Percentiles rank a stretch among this genome's conserved stretches.
Evolutionary conservation across 352 stramenopile genomes (phyloP).

Genomic region (Phytopythium montanum): DNA sequence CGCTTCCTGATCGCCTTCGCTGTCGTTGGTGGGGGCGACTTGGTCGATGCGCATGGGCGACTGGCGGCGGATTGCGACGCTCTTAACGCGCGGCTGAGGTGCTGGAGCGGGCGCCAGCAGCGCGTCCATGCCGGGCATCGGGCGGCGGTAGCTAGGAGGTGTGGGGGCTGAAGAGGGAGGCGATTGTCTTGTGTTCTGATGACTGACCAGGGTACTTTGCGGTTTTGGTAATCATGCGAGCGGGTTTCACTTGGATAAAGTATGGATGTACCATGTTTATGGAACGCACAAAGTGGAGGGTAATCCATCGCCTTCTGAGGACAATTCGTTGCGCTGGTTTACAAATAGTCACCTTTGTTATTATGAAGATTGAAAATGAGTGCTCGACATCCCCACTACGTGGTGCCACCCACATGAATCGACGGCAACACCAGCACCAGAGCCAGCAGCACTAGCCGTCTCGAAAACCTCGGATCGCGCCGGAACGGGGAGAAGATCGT

Average conservation of each 20-base stretch:
- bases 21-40: conserved; percentile 7
- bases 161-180: too few species aligned
- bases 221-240: background rate
- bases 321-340: too few species aligned
- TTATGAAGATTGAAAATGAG: too few species aligned
- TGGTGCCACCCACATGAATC: too few species aligned
- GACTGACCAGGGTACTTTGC: background rate
- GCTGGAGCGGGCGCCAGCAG: background rate
- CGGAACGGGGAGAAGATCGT: too few species aligned
- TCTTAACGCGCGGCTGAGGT: background rate
- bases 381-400: too few species aligned
- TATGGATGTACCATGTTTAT: background rate
- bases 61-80: background rate
- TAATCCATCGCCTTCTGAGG: background rate
- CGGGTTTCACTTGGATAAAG: background rate
- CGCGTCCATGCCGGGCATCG: conserved; percentile 2
- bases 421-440: too few species aligned
- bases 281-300: background rate
- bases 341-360: too few species aligned
- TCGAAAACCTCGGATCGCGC: too few species aligned
- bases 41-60: background rate
- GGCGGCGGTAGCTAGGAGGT: too few species aligned
- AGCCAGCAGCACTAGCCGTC: too few species aligned
- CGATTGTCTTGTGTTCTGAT: conserved; percentile 1
- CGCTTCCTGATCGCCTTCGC: background rate